These are phyloP conservation scores for Kluyveromyces marxianus DNA, from an alignment of 1,139 yeast species.

Conservation along the genomic window DNA sequence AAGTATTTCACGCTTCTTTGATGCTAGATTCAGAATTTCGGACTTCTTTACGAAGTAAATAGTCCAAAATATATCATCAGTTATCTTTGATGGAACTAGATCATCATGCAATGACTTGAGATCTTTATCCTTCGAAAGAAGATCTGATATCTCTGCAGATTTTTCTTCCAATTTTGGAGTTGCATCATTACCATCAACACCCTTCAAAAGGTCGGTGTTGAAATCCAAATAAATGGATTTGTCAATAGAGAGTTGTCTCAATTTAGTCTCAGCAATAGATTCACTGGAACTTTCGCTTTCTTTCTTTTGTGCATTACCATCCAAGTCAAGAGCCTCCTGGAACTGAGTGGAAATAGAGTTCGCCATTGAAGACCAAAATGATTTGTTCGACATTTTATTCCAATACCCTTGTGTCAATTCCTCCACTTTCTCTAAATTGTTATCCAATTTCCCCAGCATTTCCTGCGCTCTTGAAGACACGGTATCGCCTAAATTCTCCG, in stretches of 20 bases:
- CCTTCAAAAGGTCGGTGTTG: constrained; percentile 30
- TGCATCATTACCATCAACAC: constrained; percentile 36
- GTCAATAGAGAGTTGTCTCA: constrained; percentile 44
- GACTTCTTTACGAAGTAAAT: constrained; percentile 55
- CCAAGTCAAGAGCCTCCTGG: constrained; percentile 17
- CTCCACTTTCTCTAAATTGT: constrained; percentile 25
- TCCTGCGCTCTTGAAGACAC: constrained; percentile 23
- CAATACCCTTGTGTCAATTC: constrained; percentile 25
- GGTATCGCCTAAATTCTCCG: constrained; percentile 18
- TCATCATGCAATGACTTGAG: constrained; percentile 52
- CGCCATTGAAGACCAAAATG: constrained; percentile 25
- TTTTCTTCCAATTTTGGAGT: constrained; percentile 27
- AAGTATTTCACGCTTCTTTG: constrained; percentile 56
- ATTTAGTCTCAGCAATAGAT: constrained; percentile 50
- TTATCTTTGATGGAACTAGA: constrained; percentile 57
- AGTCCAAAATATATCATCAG: constrained; percentile 66
- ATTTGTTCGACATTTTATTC: constrained; percentile 21
- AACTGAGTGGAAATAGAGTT: constrained; percentile 16
- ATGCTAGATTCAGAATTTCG: constrained; percentile 55
- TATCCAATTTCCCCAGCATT: constrained; percentile 21
- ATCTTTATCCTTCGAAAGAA: constrained; percentile 45
- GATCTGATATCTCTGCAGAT: constrained; percentile 45
- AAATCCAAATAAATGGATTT: constrained; percentile 36
- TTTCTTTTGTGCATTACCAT: constrained; percentile 18
- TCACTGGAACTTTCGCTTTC: constrained; percentile 33